Evolutionary conservation across 1,284 basidiomycete species (phyloP).

Genomic region (Moesziomyces antarcticus): DNA sequence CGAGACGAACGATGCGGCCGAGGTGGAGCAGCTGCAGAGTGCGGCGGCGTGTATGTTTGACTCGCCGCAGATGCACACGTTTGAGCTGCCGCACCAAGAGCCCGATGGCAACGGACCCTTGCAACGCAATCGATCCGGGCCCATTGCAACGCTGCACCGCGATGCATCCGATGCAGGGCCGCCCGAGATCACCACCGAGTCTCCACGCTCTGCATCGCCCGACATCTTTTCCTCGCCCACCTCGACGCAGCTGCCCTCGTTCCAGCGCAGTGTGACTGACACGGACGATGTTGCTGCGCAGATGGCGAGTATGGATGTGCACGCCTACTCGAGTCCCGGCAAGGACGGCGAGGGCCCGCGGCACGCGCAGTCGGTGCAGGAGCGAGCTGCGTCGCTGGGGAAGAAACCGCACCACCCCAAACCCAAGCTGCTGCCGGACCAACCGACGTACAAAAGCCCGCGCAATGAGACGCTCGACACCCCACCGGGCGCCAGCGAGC

Average conservation of each 20-base stretch:
- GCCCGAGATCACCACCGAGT: conserved; percentile 26
- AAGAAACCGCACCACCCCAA: conserved; percentile 10
- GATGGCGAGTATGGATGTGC: background rate
- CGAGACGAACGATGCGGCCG: background rate
- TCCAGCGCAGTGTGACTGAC: too few species aligned
- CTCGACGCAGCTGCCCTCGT: conserved; percentile 3
- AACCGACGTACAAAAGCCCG: conserved; percentile 32
- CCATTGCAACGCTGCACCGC: conserved; percentile 26
- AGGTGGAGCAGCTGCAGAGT: conserved; percentile 10
- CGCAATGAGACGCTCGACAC: conserved; percentile 17
- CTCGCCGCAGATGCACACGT: conserved; percentile 37
- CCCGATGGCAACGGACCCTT: conserved; percentile 30
- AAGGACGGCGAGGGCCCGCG: conserved; percentile 1
- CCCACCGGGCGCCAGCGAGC: conserved; percentile 26
- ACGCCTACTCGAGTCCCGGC: conserved; percentile 2
- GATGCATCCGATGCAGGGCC: conserved; percentile 3
- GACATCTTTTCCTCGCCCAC: conserved; percentile 22
- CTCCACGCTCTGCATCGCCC: conserved; percentile 17
- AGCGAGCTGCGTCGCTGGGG: conserved; percentile 19
- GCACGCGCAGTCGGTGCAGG: conserved; percentile 9
- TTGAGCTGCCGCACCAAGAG: conserved; percentile 26
- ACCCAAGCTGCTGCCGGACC: conserved; percentile 35
- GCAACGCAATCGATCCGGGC: conserved; percentile 29
- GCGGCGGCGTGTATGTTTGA: conserved; percentile 33
- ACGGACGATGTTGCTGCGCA: background rate